Evolutionary conservation across 371 early-diverging fungal genomes (phyloP).

Genomic region (Mortierella sp.): DNA sequence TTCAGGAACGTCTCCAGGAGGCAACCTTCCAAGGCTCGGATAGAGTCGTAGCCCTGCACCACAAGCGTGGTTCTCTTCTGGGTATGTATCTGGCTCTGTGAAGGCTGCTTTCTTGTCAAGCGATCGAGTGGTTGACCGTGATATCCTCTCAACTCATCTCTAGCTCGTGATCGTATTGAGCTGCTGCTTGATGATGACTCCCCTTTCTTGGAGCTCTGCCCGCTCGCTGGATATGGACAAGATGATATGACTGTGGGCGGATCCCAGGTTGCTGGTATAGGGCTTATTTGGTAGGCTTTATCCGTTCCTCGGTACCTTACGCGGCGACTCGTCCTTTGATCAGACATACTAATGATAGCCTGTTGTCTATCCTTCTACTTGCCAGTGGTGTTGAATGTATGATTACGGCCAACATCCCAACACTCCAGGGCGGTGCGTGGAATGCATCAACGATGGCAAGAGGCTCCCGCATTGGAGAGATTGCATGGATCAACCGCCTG

Average conservation of each 20-base stretch:
- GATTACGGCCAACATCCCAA: slow-evolving; percentile 75
- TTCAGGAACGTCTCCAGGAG: slow-evolving; percentile 65
- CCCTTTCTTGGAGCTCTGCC: slow-evolving; percentile 79
- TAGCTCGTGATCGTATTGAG: slow-evolving; percentile 76
- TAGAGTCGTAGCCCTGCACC: slow-evolving; percentile 66
- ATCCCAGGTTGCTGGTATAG: slow-evolving; percentile 77
- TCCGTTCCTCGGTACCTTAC: not conserved
- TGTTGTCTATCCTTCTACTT: not conserved
- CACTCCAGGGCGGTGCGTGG: slow-evolving; percentile 70
- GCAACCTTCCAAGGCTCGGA: slow-evolving; percentile 70
- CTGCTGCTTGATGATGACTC: slow-evolving; percentile 76
- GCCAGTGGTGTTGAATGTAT: slow-evolving; percentile 73
- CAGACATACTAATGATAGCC: no score
- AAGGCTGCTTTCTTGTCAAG: no score
- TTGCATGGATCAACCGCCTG: slow-evolving; percentile 69
- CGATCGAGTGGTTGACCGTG: not conserved
- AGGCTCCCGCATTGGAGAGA: slow-evolving; percentile 64
- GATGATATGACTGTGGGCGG: slow-evolving; percentile 80
- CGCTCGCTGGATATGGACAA: slow-evolving; percentile 76
- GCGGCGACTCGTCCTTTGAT: no score
- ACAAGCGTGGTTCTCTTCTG: slow-evolving; percentile 72
- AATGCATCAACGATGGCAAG: slow-evolving; percentile 71
- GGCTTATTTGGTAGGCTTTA: slow-evolving; percentile 69
- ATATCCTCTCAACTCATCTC: not conserved
- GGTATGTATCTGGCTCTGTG: slow-evolving; percentile 55